Conservation (phyloP, 2,329 filamentous ascomycete species). For the Daldinia sp. region DNA sequence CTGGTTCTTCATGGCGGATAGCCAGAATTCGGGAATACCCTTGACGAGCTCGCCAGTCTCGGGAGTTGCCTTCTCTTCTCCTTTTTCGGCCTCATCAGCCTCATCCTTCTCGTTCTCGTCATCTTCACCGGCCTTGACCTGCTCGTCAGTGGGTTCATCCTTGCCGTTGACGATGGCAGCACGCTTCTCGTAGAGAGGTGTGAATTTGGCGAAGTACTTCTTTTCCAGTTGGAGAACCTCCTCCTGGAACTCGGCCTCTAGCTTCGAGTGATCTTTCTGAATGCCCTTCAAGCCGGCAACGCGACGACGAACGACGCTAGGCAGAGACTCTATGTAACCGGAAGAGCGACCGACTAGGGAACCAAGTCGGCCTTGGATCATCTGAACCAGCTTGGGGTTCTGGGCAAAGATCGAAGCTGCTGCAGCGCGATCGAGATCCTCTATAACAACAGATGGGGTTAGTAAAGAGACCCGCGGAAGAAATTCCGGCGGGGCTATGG, state of each 20-base stretch:
- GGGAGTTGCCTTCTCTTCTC: slow-evolving; percentile 62
- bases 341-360: slow-evolving; percentile 93
- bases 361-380: slow-evolving; percentile 97
- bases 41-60: slow-evolving; percentile 63
- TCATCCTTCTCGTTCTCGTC: slow-evolving; percentile 75
- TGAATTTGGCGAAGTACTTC: slow-evolving; percentile 99
- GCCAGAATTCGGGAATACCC: slow-evolving; percentile 99
- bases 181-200: slow-evolving; percentile 95
- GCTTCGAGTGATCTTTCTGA: slow-evolving; percentile 97
- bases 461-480: slow-evolving; percentile 31
- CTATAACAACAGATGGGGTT: slow-evolving; percentile 58
- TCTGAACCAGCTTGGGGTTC: slow-evolving; percentile 91
- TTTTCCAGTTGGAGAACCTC: slow-evolving; percentile 98
- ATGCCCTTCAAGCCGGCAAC: slow-evolving; percentile 96
- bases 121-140: slow-evolving; percentile 86
- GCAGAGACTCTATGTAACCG: slow-evolving; percentile 96
- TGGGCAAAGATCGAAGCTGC: slow-evolving; percentile 94
- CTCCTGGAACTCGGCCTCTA: slow-evolving; percentile 98
- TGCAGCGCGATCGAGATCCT: slow-evolving; percentile 86
- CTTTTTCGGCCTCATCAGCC: slow-evolving; percentile 56
- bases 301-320: slow-evolving; percentile 86
- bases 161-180: slow-evolving; percentile 89
- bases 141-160: slow-evolving; percentile 84
- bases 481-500: slow-evolving; percentile 7
- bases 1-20: slow-evolving; percentile 99